phyloP scores from a whole-genome alignment of 2,329 filamentous ascomycete species.

The Fusarium staphyleae region DNA sequence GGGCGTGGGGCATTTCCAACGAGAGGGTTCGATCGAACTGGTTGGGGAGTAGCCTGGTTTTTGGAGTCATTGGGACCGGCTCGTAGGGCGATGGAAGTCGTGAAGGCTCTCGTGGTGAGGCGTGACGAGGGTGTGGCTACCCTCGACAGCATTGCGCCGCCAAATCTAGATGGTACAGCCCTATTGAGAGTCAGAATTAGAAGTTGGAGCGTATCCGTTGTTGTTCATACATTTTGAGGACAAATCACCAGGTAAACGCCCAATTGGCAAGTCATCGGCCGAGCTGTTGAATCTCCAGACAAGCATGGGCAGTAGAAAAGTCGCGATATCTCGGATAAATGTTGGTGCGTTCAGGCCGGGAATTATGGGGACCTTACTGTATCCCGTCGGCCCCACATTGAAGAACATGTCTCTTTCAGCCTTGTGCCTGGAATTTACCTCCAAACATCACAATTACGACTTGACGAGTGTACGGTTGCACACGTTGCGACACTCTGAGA shows the following conservation, averaged over 20 bases:
- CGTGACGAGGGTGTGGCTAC: conserved; percentile 34
- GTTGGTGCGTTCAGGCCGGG: conserved; percentile 39
- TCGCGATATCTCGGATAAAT: conserved; percentile 42
- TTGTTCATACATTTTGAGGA: conserved; percentile 33
- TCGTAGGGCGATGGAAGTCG: conserved; percentile 44
- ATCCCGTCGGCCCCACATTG: conserved; percentile 27
- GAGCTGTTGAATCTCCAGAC: conserved; percentile 14
- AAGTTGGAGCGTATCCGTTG: accelerated
- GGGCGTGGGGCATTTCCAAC: conserved; percentile 39
- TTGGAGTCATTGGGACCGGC: conserved; percentile 22
- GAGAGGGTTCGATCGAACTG: conserved; percentile 42
- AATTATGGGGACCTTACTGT: conserved; percentile 20
- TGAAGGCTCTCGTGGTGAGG: conserved; percentile 41
- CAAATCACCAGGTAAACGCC: conserved; percentile 17
- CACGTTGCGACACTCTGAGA: conserved; percentile 1
- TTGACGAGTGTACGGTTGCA: conserved; percentile 14
- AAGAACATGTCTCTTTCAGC: conserved; percentile 37
- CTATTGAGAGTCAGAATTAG: conserved; percentile 29
- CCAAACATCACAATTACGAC: conserved; percentile 29
- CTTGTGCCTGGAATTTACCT: conserved; percentile 34
- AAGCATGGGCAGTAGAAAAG: conserved; percentile 35
- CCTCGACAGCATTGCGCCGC: conserved; percentile 45
- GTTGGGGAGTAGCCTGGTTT: conserved; percentile 6
- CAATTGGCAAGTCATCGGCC: conserved; percentile 34
- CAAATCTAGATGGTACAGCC: conserved; percentile 39